Evolutionary conservation across 1,284 basidiomycete species (phyloP), one percentile per base, ranked within the genome.

Genomic region (Porogramme epimiltina): DNA sequence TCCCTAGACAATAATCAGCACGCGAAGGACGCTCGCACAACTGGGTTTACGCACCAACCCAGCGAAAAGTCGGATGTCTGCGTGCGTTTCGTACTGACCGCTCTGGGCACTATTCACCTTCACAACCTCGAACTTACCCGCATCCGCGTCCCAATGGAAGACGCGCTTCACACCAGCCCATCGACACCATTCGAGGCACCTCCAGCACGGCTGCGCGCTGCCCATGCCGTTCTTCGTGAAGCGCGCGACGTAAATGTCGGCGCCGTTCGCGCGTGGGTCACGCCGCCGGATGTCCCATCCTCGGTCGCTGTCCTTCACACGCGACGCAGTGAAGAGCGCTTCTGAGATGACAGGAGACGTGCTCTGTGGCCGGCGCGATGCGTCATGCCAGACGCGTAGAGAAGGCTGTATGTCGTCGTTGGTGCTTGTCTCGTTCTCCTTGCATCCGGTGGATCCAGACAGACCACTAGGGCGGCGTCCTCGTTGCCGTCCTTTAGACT

Each of bases 141-240:
- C 66, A 19, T 64, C 66, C 11, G 65, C 68, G 56, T 80, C 73
- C 78, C 79, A 82, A 58, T 82, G 76, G 60, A 80, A 83, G 37
- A 82, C 74, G 33, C 79, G 72, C 67, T 76, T 81, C 53, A 84
- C 74, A 0, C 80, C 81, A 19, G 80, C 80, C 80, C 81, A 83
- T 34, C 68, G 65, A 61, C 78, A 82, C 79, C 78, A 82, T 51
- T 79, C 73, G 24, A 82, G 55, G 52, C 81, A 82, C 40, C 80
- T 66, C 74, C 79, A 79, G 60, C 80, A 82, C 22, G 80, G 81
- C 61, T 68, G 73, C 4, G 80, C 75, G 47, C 66, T 71, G 19
- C 79, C 79, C 62, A 74, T 68, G 4, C 77, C 80, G 36, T 65
- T 67, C 62, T 78, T 79, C 23, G 73, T 79, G 55, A 78, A 69